phyloP scores from a whole-genome alignment of 1,139 yeast genomes.

The Lodderomyces pseudojiufengensis region DNA sequence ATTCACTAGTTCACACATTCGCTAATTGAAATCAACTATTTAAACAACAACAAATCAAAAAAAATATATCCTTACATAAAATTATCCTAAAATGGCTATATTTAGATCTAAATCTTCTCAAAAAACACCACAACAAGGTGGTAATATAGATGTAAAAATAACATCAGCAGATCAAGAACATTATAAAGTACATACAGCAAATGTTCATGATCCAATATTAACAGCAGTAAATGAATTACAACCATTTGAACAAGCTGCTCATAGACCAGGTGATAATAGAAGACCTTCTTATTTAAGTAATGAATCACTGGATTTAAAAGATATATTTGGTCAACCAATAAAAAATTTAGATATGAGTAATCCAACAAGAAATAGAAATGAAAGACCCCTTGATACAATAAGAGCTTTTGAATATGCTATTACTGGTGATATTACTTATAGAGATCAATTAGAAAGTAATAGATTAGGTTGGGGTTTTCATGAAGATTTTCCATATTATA shows the following conservation, averaged over 20 bases:
- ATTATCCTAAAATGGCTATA: conserved; percentile 30
- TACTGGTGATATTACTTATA: conserved; percentile 75
- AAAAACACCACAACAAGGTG: conserved; percentile 11
- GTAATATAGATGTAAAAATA: conserved; percentile 36
- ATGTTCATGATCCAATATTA: conserved; percentile 83
- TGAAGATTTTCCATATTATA: conserved; percentile 43
- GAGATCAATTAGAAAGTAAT: conserved; percentile 75
- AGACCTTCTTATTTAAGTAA: conserved; percentile 39
- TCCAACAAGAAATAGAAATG: conserved; percentile 89
- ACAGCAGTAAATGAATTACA: conserved; percentile 92
- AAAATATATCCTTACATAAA: too few species aligned
- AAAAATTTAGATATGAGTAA: conserved; percentile 77
- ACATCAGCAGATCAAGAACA: conserved; percentile 23
- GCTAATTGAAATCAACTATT: too few species aligned
- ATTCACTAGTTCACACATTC: too few species aligned
- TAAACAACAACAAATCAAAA: too few species aligned
- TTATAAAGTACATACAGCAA: conserved; percentile 51
- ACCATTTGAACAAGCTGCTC: conserved; percentile 83
- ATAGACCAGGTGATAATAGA: conserved; percentile 25
- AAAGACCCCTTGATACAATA: conserved; percentile 93
- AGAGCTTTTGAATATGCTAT: conserved; percentile 89
- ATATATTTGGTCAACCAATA: conserved; percentile 81
- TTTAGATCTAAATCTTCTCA: conserved; percentile 35
- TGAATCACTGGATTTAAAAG: conserved; percentile 53
- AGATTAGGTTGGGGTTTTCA: conserved; percentile 74